A percentile compares a stretch with the other conserved stretches of the same genome.
These are phyloP conservation scores for Trichomonas vaginalis DNA, from an alignment of 208 protist species.

Conservation along the genomic window DNA sequence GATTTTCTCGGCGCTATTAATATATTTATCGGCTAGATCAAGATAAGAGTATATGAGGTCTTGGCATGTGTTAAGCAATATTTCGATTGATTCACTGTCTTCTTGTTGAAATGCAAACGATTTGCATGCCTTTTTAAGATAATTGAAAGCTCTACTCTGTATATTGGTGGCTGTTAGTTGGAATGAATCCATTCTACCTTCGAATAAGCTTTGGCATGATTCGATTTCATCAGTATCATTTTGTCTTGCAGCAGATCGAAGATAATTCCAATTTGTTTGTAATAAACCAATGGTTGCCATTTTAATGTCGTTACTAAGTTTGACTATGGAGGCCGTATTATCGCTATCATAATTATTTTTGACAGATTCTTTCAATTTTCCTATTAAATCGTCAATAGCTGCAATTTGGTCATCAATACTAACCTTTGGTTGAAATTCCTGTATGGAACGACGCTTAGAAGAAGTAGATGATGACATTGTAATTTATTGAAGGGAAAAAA, in stretches of 20 bases:
- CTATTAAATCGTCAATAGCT: neutral
- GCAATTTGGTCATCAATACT: neutral
- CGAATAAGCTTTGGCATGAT: neutral
- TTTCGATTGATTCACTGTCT: neutral
- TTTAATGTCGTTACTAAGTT: neutral
- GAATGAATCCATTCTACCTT: neutral
- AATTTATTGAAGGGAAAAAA: neutral
- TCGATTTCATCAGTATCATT: neutral
- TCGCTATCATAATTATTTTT: neutral
- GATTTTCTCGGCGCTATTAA: neutral
- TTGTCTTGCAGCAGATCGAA: neutral
- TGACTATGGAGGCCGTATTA: neutral
- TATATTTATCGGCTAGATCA: neutral
- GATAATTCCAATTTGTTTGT: neutral
- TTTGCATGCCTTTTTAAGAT: neutral
- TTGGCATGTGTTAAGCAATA: neutral
- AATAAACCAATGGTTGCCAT: neutral
- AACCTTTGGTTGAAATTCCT: neutral
- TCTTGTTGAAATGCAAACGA: neutral
- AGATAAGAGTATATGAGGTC: neutral
- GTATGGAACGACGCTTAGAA: neutral
- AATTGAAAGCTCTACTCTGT: neutral
- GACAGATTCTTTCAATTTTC: neutral
- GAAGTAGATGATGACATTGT: neutral
- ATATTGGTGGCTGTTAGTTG: neutral